Conservation (phyloP, 306 rosid species). For the Adenanthera pavonina region DNA sequence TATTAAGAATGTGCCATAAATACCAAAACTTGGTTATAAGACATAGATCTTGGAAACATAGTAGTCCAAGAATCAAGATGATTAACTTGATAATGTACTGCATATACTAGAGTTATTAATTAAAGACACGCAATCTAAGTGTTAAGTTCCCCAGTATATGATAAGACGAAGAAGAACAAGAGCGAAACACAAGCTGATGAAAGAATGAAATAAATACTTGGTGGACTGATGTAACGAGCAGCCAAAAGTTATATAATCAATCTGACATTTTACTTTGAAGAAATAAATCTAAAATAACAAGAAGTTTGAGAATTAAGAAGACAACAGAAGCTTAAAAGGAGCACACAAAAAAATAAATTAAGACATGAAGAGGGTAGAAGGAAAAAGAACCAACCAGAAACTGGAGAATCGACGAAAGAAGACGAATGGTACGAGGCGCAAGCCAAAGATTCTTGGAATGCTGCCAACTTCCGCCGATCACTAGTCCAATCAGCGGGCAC, state of each 20-base stretch:
- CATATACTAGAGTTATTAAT: background rate
- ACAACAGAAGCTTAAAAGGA: background rate
- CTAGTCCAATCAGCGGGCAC: background rate
- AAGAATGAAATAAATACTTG: background rate
- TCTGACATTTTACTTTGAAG: background rate
- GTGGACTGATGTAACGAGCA: background rate
- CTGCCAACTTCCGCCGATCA: background rate
- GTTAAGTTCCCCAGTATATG: background rate
- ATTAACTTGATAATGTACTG: background rate
- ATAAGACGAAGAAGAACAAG: too few species aligned
- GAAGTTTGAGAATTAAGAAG: background rate
- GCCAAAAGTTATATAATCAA: background rate
- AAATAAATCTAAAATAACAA: background rate
- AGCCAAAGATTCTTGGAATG: background rate
- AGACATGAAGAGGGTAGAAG: background rate
- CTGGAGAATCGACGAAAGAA: background rate
- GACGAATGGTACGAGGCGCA: background rate
- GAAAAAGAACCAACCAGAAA: background rate
- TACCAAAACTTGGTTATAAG: background rate
- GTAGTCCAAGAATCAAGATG: background rate
- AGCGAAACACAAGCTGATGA: background rate
- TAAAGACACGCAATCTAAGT: background rate
- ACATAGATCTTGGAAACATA: background rate
- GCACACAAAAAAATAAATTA: background rate
- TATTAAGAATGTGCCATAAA: background rate